Base-by-base conservation (phyloP, 345 rosid genomes). In the Gossypium raimondii region DNA sequence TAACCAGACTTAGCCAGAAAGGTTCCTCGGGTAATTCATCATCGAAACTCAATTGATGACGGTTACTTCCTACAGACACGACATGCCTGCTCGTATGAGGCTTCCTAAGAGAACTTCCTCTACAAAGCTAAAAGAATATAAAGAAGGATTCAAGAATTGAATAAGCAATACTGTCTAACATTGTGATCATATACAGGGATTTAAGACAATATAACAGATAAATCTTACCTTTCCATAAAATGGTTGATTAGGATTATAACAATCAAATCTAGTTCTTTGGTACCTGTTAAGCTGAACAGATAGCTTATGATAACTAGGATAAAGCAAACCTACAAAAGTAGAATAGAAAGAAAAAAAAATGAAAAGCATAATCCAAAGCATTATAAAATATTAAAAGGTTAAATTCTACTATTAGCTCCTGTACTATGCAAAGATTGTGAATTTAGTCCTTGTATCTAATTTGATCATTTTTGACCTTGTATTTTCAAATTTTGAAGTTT, bases 1-100 rank as follows among this genome's bases (percentile, higher is more conserved):
- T 80, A 67, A 85, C 7, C 41, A 85, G 77, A 47, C 77, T 85
- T 34, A 79, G 50, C 88, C 83, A 86, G 25, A 87, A 78, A 50
- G 97, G 85, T 24, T 85, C 84, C 57, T 78, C 79, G 18, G 80
- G 82, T 48, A 67, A 44, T 11, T 79, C 82, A 9, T 78, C 80
- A 14, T 76, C 74, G 48, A 61, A 69, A 73, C 75, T 77, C 70
- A 68, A 76, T 45, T 73, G 86, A 65, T 75, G 74, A 73, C 73
- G 44, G 78, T 74, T 74, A 27, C 76, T 79, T 50, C 72, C 73
- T 10, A 59, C 78, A 10, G 84, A 53, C 27, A 61, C 45, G n/a
- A 77, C 72, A 73, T 56, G 70, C 64, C 51, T 53, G 50, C 58
- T 51, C 22, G 72, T 27, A 17, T 2, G 51, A 65, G 24, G 63